A percentile compares a stretch with the other conserved stretches of the same genome.
Evolutionary conservation across 108 stramenopile genomes (phyloP).

Genomic region (Aurantiochytrium sp.): DNA sequence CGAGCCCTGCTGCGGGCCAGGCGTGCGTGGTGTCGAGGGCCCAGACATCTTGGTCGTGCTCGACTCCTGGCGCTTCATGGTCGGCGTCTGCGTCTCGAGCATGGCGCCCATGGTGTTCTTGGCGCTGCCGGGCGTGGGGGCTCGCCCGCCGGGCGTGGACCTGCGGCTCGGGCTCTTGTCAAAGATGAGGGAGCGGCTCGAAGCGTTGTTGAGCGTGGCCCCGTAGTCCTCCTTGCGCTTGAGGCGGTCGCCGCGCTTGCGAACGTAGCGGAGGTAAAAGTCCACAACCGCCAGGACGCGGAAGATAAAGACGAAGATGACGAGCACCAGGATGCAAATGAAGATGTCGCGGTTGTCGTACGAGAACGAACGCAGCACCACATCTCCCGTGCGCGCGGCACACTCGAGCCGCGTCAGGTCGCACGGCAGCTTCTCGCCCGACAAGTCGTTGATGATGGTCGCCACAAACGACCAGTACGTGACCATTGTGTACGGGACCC

Average conservation of each 20-base stretch:
- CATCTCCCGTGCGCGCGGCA: neutral
- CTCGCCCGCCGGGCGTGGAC: too few species aligned
- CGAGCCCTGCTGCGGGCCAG: too few species aligned
- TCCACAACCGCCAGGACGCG: neutral
- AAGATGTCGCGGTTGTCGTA: neutral
- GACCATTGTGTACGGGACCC: constrained; percentile 1
- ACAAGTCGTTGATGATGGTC: neutral
- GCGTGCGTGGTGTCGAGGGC: neutral
- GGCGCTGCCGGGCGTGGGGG: neutral
- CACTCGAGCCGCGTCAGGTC: neutral
- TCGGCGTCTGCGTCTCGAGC: constrained; percentile 19
- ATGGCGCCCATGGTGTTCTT: constrained; percentile 19
- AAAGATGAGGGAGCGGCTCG: neutral
- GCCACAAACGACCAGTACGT: constrained; percentile 20
- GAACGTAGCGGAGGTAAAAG: neutral
- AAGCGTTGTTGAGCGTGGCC: neutral
- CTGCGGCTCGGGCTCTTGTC: neutral
- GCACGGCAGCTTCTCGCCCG: neutral
- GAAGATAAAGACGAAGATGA: neutral
- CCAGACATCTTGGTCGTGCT: neutral
- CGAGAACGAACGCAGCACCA: neutral
- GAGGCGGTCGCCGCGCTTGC: neutral
- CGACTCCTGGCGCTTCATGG: neutral
- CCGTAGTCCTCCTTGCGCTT: neutral
- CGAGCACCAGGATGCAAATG: neutral